Evolutionary conservation across 1,284 basidiomycete species (phyloP).

Genomic region (Ceratobasidium sp.): DNA sequence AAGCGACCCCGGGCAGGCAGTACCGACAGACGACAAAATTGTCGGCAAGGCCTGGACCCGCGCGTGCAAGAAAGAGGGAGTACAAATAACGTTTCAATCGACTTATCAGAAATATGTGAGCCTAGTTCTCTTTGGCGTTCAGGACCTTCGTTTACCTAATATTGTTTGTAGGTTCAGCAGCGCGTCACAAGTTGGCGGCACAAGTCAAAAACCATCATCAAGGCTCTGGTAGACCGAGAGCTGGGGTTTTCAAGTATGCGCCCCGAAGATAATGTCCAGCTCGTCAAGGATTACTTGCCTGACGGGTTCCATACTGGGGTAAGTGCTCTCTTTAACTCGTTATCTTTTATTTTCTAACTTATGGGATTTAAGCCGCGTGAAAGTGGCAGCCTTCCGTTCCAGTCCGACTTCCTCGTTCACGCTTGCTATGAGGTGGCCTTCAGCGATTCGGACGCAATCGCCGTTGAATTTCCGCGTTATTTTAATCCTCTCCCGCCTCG

Average conservation of each 20-base stretch:
- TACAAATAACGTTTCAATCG: not conserved
- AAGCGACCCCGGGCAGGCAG: not conserved
- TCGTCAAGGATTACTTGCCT: not conserved
- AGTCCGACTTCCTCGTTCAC: not conserved
- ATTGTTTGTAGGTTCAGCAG: not conserved
- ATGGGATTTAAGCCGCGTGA: not conserved
- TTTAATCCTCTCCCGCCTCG: not conserved
- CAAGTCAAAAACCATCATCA: not conserved
- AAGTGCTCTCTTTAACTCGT: not conserved
- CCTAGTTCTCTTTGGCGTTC: not conserved
- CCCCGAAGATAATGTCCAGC: not conserved
- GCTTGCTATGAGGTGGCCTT: constrained; percentile 1
- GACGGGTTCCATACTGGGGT: not conserved
- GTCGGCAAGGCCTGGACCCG: not conserved
- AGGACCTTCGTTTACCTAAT: too few relatives aligned
- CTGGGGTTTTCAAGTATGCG: not conserved
- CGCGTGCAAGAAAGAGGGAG: not conserved
- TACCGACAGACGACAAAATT: not conserved
- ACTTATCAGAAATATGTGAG: not conserved
- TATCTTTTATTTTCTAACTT: too few relatives aligned
- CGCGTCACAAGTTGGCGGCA: not conserved
- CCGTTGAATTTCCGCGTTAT: not conserved
- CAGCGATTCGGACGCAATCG: not conserved
- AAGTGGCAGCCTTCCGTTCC: not conserved
- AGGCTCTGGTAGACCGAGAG: not conserved